Conservation (phyloP, 345 rosid genomes). For the Raphanus sativus region DNA sequence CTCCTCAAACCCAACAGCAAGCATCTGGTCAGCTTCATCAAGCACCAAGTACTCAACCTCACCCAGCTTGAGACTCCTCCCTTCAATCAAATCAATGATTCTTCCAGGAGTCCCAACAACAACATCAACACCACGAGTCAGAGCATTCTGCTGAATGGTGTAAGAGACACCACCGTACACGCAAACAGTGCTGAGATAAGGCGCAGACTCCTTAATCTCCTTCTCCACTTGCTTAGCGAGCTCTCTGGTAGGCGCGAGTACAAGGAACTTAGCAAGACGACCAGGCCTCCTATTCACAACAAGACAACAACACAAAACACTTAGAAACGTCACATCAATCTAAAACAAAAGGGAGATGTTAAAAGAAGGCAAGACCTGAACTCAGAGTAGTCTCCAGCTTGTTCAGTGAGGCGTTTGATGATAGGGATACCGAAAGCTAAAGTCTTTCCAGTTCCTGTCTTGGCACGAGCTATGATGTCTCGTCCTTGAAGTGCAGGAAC, state of each 20-base stretch:
- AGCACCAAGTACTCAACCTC: constrained; percentile 93
- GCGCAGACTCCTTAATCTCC: constrained; percentile 88
- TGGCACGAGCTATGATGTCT: constrained; percentile 94
- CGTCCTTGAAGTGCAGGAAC: constrained; percentile 84
- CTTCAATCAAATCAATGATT: constrained; percentile 75
- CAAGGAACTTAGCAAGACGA: constrained; percentile 75
- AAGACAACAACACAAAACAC: constrained; percentile 4
- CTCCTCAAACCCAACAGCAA: neutral
- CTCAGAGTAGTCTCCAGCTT: constrained; percentile 43
- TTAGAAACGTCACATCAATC: neutral
- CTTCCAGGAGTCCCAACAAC: constrained; percentile 99
- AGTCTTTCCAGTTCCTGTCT: constrained; percentile 99
- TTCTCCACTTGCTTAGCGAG: constrained; percentile 96
- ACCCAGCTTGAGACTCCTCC: constrained; percentile 74
- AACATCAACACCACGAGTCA: constrained; percentile 89
- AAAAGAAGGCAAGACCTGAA: constrained; percentile 45
- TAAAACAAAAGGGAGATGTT: neutral
- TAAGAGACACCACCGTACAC: constrained; percentile 98
- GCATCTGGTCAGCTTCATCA: constrained; percentile 50
- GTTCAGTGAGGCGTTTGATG: constrained; percentile 74
- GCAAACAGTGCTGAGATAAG: constrained; percentile 79
- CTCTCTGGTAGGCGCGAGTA: constrained; percentile 88
- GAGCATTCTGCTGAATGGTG: constrained; percentile 71
- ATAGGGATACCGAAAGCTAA: constrained; percentile 96
- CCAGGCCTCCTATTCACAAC: constrained; percentile 53